Percentiles rank a stretch among this genome's conserved stretches.
Evolutionary conservation across 805 yeast species (phyloP).

Genomic region (Candida methanosorbosa): DNA sequence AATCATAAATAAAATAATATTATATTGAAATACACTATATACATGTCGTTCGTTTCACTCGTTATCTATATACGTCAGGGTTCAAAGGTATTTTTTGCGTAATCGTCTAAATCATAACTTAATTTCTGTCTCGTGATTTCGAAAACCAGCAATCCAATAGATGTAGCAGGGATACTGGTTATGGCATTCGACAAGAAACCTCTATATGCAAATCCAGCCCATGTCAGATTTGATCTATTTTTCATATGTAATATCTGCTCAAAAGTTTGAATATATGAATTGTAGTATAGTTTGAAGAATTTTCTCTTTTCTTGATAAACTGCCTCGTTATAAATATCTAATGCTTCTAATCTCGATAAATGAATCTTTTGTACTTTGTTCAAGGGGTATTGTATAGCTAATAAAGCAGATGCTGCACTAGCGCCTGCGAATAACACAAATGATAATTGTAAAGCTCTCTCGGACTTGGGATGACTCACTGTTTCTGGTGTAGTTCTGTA

Average conservation of each 20-base stretch:
- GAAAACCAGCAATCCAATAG: constrained; percentile 75
- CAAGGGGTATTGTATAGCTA: constrained; percentile 78
- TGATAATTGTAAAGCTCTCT: constrained; percentile 49
- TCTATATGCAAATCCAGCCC: constrained; percentile 64
- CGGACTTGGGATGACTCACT: constrained; percentile 15
- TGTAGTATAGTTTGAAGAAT: constrained; percentile 47
- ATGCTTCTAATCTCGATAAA: constrained; percentile 68
- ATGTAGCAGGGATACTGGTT: constrained; percentile 79
- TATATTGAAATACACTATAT: not conserved
- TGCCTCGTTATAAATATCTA: constrained; percentile 50
- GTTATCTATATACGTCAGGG: not conserved
- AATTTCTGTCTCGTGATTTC: constrained; percentile 59
- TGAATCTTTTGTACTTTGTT: constrained; percentile 74
- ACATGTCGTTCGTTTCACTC: not conserved
- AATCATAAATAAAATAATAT: constrained; percentile 1
- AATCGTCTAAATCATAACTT: constrained; percentile 19
- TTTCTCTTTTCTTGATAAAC: constrained; percentile 15
- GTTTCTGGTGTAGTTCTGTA: constrained; percentile 8
- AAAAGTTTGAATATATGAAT: constrained; percentile 71
- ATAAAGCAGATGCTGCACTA: constrained; percentile 68
- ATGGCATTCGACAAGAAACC: constrained; percentile 71
- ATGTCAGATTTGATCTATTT: constrained; percentile 42
- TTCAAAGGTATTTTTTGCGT: not conserved
- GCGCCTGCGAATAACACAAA: constrained; percentile 82
- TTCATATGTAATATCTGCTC: constrained; percentile 48